phyloP scores from a whole-genome alignment of 257 asterid species.

The Penstemon barbatus region DNA sequence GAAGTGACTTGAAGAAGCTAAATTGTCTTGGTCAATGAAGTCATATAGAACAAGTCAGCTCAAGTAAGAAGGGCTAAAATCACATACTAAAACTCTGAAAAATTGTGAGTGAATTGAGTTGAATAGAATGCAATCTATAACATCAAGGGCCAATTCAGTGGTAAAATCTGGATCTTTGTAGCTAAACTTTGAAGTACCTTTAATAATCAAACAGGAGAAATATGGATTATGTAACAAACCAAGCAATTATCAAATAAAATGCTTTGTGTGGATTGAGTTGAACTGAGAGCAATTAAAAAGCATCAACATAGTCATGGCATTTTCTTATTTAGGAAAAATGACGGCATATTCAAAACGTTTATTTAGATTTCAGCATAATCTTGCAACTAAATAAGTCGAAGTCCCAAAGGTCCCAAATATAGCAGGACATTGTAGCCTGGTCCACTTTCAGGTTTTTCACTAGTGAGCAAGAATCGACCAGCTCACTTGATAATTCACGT shows the following conservation, averaged over 20 bases:
- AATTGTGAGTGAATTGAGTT: too few relatives aligned
- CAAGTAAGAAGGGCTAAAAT: not conserved
- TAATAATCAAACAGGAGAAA: too few relatives aligned
- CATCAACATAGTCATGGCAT: not conserved
- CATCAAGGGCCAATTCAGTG: not conserved
- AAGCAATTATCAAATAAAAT: too few relatives aligned
- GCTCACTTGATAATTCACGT: conserved; percentile 3
- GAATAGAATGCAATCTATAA: not conserved
- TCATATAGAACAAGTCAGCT: not conserved
- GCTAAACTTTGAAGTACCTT: too few relatives aligned
- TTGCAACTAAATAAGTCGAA: not conserved
- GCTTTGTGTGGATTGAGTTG: too few relatives aligned
- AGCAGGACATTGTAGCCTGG: not conserved
- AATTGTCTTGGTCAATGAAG: conserved; percentile 1
- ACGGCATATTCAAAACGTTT: not conserved
- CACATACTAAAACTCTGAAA: not conserved
- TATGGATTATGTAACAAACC: too few relatives aligned
- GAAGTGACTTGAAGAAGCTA: not conserved
- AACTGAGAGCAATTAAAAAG: too few relatives aligned
- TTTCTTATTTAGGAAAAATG: not conserved
- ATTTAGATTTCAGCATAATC: not conserved
- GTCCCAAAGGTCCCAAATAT: conserved; percentile 3
- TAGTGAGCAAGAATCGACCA: conserved; percentile 4
- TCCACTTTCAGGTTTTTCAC: conserved; percentile 5
- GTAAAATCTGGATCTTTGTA: too few relatives aligned